Conservation (phyloP, 352 stramenopile species). For the Phytophthora syringae region DNA sequence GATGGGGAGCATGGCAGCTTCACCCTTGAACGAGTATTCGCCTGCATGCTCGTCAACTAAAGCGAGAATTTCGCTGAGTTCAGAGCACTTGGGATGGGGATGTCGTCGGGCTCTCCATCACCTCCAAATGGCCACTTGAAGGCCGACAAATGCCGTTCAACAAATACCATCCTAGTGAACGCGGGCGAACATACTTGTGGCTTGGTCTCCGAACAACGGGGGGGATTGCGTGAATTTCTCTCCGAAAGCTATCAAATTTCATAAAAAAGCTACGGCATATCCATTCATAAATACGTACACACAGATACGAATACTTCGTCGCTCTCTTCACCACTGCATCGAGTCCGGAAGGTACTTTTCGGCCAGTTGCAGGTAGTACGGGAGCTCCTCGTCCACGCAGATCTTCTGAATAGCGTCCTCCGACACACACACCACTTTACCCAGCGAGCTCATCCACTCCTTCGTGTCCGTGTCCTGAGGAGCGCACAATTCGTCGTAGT, state of each 20-base stretch:
- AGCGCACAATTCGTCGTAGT: constrained; percentile 53
- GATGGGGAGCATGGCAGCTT: constrained; percentile 5
- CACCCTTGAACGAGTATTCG: constrained; percentile 15
- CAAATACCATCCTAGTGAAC: too few relatives aligned
- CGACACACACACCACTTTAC: constrained; percentile 40
- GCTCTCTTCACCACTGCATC: constrained; percentile 70
- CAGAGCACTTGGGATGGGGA: too few relatives aligned
- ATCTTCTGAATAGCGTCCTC: constrained; percentile 51
- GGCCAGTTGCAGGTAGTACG: constrained; percentile 70
- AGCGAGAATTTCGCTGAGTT: too few relatives aligned
- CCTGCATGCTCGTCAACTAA: too few relatives aligned
- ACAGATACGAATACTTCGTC: constrained; percentile 1
- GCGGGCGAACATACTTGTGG: too few relatives aligned
- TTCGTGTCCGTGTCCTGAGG: constrained; percentile 65
- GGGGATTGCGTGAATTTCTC: too few relatives aligned
- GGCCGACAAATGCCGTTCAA: too few relatives aligned
- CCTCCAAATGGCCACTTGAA: too few relatives aligned
- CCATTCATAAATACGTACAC: constrained; percentile 13
- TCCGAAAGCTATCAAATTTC: too few relatives aligned
- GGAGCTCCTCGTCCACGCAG: constrained; percentile 48
- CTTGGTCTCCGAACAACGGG: too few relatives aligned
- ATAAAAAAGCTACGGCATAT: too few relatives aligned
- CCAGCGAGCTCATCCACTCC: constrained; percentile 69
- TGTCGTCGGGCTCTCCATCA: too few relatives aligned
- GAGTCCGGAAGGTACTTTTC: constrained; percentile 76